Evolutionary conservation across 805 yeast genomes (phyloP).

Genomic region (Wickerhamomyces queroliae): DNA sequence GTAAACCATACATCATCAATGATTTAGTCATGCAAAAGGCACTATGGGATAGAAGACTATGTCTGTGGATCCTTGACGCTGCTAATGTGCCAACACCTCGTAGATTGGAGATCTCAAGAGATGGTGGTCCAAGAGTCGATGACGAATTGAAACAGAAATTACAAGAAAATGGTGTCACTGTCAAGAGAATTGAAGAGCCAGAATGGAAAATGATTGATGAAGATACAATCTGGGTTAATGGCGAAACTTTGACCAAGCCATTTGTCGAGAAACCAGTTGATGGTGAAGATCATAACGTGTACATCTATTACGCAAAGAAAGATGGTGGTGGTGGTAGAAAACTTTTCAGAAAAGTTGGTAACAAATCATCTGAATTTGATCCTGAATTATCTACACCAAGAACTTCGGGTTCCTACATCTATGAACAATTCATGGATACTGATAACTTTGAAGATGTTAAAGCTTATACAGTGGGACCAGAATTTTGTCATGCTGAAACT

Average conservation of each 20-base stretch:
- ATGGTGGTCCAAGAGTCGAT: constrained; percentile 91
- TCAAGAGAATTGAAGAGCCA: constrained; percentile 51
- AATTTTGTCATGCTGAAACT: constrained; percentile 95
- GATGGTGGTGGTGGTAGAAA: constrained; percentile 98
- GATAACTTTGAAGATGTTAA: constrained; percentile 98
- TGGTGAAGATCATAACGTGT: constrained; percentile 97
- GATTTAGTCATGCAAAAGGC: constrained; percentile 89
- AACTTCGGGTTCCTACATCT: constrained; percentile 85
- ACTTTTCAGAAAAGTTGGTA: constrained; percentile 91
- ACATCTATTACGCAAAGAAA: constrained; percentile 79
- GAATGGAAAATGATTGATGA: constrained; percentile 84
- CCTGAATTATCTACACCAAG: constrained; percentile 70
- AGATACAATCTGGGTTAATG: constrained; percentile 75
- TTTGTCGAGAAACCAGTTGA: constrained; percentile 98
- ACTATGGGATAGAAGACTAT: constrained; percentile 95
- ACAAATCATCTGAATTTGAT: constrained; percentile 94
- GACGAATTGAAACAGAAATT: constrained; percentile 58
- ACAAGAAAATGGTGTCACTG: constrained; percentile 50
- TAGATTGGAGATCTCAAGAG: constrained; percentile 85
- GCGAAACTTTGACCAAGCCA: constrained; percentile 71
- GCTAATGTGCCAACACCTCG: constrained; percentile 87
- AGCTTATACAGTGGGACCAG: constrained; percentile 93
- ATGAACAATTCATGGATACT: constrained; percentile 95
- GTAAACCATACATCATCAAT: constrained; percentile 87
- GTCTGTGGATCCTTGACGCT: constrained; percentile 69